phyloP scores from a whole-genome alignment of 23 red algal species.

The Cyanidiococcus yangmingshanensis region DNA sequence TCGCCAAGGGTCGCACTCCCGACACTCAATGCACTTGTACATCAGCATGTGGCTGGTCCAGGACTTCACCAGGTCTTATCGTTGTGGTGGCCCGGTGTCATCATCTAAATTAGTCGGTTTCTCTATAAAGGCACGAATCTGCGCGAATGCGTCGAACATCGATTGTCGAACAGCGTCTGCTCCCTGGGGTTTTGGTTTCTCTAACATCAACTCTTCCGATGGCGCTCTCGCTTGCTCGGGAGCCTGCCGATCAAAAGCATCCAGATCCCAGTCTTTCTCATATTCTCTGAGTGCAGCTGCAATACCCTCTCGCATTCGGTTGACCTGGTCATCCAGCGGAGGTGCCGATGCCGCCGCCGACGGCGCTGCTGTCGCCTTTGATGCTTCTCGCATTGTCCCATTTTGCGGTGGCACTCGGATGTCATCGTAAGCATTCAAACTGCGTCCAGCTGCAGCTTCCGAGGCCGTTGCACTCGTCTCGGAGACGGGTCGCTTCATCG shows the following conservation, averaged over 20 bases:
- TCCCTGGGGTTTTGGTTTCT: neutral
- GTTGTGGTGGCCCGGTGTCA: no score
- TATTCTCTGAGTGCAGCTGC: neutral
- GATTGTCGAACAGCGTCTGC: neutral
- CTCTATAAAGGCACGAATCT: neutral
- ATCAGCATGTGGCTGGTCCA: no score
- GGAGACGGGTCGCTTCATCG: neutral
- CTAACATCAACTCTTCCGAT: neutral
- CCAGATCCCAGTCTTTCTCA: neutral
- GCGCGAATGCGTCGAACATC: neutral
- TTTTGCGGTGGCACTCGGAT: neutral
- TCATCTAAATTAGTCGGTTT: no score
- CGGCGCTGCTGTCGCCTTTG: neutral
- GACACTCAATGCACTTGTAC: no score
- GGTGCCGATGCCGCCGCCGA: neutral
- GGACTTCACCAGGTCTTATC: no score
- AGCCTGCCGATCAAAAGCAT: neutral
- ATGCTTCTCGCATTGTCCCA: neutral
- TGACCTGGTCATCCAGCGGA: neutral
- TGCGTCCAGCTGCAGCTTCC: neutral
- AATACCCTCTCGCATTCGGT: neutral
- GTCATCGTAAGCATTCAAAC: neutral
- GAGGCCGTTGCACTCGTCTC: neutral
- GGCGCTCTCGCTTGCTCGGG: neutral
- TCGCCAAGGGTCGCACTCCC: no score